phyloP scores from a whole-genome alignment of 2,329 filamentous ascomycete species.

The Stachybotrys chartarum region DNA sequence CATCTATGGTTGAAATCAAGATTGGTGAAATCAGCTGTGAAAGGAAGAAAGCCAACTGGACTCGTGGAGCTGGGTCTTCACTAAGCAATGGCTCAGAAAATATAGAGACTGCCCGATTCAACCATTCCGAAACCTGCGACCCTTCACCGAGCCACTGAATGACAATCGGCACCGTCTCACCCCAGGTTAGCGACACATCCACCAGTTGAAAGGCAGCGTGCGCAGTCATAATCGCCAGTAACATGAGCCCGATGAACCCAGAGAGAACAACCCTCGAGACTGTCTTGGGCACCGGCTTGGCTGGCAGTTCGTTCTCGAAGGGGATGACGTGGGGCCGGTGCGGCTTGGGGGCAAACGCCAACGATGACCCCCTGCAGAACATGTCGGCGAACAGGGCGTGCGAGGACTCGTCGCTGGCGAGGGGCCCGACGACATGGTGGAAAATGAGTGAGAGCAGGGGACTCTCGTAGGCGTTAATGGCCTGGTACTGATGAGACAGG shows the following conservation, averaged over 20 bases:
- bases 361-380: neutral
- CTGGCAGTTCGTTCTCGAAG: neutral
- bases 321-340: neutral
- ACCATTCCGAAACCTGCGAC: neutral
- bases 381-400: neutral
- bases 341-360: neutral
- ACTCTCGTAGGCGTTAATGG: constrained; percentile 1
- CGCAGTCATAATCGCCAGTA: neutral
- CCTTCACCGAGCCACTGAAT: no score
- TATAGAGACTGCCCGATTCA: neutral
- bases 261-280: neutral
- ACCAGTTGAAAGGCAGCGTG: no score
- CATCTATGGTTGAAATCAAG: constrained; percentile 15
- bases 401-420: neutral
- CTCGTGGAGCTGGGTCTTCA: no score
- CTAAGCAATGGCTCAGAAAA: neutral
- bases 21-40: constrained; percentile 12
- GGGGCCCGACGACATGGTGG: neutral
- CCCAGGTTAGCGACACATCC: no score
- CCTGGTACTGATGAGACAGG: neutral
- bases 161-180: no score
- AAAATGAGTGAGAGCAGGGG: neutral
- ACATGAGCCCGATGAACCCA: neutral
- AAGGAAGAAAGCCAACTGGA: no score
- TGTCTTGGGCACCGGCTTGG: neutral